A percentile compares a stretch with the other conserved stretches of the same genome.
phyloP scores from a whole-genome alignment of 2,329 filamentous ascomycete species.

The Diaporthe eres region DNA sequence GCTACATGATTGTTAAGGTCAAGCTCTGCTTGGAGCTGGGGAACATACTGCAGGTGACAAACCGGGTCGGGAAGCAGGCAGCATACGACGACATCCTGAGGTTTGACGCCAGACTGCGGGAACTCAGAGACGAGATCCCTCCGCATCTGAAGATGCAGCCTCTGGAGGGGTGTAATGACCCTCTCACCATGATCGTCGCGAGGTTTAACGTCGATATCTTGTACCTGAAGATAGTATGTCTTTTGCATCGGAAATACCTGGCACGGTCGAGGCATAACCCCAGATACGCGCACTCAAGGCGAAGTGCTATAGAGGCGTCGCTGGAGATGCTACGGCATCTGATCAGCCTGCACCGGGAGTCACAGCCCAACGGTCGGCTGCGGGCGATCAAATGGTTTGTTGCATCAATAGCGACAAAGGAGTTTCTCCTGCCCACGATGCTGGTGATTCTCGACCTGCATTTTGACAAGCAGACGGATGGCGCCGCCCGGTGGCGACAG shows the following conservation, averaged over 20 bases:
- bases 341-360: conserved; percentile 80
- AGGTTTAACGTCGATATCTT: conserved; percentile 87
- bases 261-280: conserved; percentile 82
- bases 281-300: conserved; percentile 86
- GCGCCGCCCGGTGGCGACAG: conserved; percentile 54
- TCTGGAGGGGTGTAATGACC: conserved; percentile 82
- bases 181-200: conserved; percentile 87
- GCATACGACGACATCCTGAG: conserved; percentile 76
- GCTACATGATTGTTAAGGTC: conserved; percentile 84
- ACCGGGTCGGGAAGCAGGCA: conserved; percentile 67
- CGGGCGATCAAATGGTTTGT: conserved; percentile 84
- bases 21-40: conserved; percentile 78
- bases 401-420: conserved; percentile 83
- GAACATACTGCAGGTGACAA: conserved; percentile 77
- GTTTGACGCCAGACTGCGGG: conserved; percentile 72
- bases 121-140: conserved; percentile 77
- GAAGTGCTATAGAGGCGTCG: conserved; percentile 87
- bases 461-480: conserved; percentile 69
- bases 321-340: conserved; percentile 86
- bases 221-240: conserved; percentile 89
- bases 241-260: conserved; percentile 91
- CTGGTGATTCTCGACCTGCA: conserved; percentile 87
- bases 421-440: conserved; percentile 90
- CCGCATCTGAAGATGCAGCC: conserved; percentile 83
- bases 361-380: conserved; percentile 78